Evolutionary conservation across 2,329 filamentous ascomycete species (phyloP).

Genomic region (Alternaria gansuensis): DNA sequence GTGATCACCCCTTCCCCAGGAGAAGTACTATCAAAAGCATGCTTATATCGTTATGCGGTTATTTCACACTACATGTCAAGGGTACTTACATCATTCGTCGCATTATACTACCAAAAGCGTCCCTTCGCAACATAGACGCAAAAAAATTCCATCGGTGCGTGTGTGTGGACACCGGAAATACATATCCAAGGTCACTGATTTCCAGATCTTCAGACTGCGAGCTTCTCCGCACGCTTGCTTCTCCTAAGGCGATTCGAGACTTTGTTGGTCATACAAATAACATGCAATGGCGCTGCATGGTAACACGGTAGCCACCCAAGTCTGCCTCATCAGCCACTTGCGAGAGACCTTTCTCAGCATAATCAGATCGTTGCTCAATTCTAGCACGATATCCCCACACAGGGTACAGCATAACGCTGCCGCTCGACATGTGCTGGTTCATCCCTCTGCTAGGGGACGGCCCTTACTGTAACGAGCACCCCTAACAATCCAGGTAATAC

Average conservation of each 20-base stretch:
- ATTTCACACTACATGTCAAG: conserved; percentile 1
- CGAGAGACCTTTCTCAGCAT: conserved; percentile 33
- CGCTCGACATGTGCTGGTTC: conserved; percentile 36
- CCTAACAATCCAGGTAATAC: conserved; percentile 18
- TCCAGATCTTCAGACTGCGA: conserved; percentile 19
- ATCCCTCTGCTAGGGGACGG: conserved; percentile 18
- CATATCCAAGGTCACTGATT: not conserved
- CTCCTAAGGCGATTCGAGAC: conserved; percentile 18
- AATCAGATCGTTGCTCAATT: conserved; percentile 23
- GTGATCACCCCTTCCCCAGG: conserved; percentile 10
- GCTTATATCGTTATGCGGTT: conserved; percentile 14
- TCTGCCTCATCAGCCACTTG: conserved; percentile 24
- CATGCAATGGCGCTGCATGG: conserved; percentile 21
- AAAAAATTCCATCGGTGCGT: not conserved
- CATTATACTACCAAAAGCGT: conserved; percentile 1
- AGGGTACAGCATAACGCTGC: conserved; percentile 38
- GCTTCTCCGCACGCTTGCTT: conserved; percentile 29
- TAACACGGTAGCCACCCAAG: conserved; percentile 22
- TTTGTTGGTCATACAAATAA: conserved; percentile 18
- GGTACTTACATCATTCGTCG: not conserved
- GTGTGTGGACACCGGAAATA: conserved; percentile 1
- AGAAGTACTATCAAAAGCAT: conserved; percentile 10
- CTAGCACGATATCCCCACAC: conserved; percentile 39
- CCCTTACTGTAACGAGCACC: conserved; percentile 21
- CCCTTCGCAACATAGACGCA: conserved; percentile 13